Evolutionary conservation across 352 stramenopile genomes (phyloP).

Genomic region (Saprolegnia parasitica): DNA sequence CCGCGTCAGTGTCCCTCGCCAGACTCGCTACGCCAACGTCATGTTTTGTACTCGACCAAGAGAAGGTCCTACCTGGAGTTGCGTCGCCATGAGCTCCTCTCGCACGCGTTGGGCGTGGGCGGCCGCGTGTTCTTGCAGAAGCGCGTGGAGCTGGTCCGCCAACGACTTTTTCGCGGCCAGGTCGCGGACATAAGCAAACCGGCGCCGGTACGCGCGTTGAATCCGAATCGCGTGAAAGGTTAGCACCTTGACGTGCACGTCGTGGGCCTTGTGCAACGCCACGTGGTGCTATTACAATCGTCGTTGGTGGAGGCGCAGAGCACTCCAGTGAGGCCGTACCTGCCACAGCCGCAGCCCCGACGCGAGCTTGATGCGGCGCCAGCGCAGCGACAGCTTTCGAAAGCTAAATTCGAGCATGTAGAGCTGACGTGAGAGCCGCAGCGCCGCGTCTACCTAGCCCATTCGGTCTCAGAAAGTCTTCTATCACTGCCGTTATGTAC

Average conservation of each 20-base stretch:
- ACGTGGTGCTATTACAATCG: constrained; percentile 10
- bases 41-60: background rate
- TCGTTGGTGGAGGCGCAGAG: background rate
- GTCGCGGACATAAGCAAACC: background rate
- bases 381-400: constrained; percentile 24
- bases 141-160: background rate
- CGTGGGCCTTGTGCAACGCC: background rate
- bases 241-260: background rate
- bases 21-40: constrained; percentile 6
- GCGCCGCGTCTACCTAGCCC: constrained; percentile 8
- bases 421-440: constrained; percentile 20
- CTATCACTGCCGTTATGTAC: background rate
- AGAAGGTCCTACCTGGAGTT: constrained; percentile 1
- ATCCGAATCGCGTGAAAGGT: constrained; percentile 17
- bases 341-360: constrained; percentile 23
- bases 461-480: too few relatives aligned
- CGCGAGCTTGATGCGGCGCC: constrained; percentile 23
- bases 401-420: constrained; percentile 30
- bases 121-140: constrained; percentile 1
- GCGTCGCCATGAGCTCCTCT: background rate
- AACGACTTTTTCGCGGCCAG: background rate
- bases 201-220: constrained; percentile 16
- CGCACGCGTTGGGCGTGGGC: background rate
- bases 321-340: background rate
- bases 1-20: constrained; percentile 6